A percentile compares a stretch with the other conserved stretches of the same genome.
These are phyloP conservation scores for Escovopsis sp. DNA, from an alignment of 2,329 filamentous ascomycete genomes.

Conservation along the genomic window DNA sequence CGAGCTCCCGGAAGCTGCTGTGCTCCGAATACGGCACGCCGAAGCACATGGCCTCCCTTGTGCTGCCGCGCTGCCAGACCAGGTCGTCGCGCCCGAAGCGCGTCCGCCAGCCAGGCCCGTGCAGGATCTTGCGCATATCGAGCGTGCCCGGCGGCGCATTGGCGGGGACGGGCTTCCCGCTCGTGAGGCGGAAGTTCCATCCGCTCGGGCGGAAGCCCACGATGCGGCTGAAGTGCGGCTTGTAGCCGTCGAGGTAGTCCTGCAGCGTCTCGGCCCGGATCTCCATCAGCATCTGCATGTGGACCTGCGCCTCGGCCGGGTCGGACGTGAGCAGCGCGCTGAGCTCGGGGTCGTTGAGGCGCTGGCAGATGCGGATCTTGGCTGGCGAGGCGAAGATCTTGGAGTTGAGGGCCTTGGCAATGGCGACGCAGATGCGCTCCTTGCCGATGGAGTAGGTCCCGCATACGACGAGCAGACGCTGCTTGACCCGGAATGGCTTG, in stretches of 20 bases:
- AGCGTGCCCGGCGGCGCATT: slow-evolving; percentile 34
- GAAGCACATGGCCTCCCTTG: slow-evolving; percentile 69
- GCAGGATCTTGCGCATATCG: slow-evolving; percentile 34
- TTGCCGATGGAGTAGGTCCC: slow-evolving; percentile 98
- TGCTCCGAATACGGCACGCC: slow-evolving; percentile 95
- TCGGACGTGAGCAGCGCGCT: slow-evolving; percentile 61
- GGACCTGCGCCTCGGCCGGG: slow-evolving; percentile 76
- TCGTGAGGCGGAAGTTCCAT: slow-evolving; percentile 75
- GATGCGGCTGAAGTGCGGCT: slow-evolving; percentile 68
- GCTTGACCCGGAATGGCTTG: slow-evolving; percentile 16
- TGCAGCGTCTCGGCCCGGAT: slow-evolving; percentile 81
- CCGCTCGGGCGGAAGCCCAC: slow-evolving; percentile 87
- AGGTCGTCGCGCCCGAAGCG: slow-evolving; percentile 59
- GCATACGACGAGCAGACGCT: slow-evolving; percentile 76
- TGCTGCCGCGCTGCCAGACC: slow-evolving; percentile 68
- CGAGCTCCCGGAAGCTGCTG: slow-evolving; percentile 84
- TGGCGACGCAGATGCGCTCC: slow-evolving; percentile 85
- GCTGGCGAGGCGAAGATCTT: slow-evolving; percentile 78
- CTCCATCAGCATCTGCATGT: slow-evolving; percentile 95
- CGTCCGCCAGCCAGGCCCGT: slow-evolving; percentile 56
- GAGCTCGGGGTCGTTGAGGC: slow-evolving; percentile 75
- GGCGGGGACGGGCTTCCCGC: slow-evolving; percentile 36
- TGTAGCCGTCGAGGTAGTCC: slow-evolving; percentile 71
- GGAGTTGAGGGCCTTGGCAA: slow-evolving; percentile 68
- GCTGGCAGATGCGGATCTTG: slow-evolving; percentile 73